Conservation (phyloP, 805 yeast species). For the Yarrowia yakushimensis region DNA sequence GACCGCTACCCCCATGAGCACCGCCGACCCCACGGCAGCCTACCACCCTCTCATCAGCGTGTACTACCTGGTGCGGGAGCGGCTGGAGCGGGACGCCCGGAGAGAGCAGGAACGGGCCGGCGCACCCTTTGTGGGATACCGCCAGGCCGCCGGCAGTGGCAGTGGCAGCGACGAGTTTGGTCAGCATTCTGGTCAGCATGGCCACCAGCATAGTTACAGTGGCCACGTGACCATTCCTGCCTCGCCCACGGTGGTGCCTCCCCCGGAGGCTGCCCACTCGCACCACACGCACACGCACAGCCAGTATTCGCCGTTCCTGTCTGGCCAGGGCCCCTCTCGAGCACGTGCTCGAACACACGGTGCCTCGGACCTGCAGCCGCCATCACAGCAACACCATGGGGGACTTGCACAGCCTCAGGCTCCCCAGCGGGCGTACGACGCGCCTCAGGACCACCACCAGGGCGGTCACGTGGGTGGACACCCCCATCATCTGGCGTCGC, state of each 20-base stretch:
- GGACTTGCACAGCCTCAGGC: not conserved
- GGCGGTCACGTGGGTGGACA: not conserved
- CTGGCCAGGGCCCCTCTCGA: slow-evolving; percentile 19
- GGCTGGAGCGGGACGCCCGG: slow-evolving; percentile 57
- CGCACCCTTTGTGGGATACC: not conserved
- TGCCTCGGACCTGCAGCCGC: not conserved
- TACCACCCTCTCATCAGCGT: slow-evolving; percentile 87
- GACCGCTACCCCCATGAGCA: slow-evolving; percentile 3
- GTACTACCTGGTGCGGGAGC: slow-evolving; percentile 81
- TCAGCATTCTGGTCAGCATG: not conserved
- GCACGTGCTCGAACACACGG: slow-evolving; percentile 9
- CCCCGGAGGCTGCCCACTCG: slow-evolving; percentile 20
- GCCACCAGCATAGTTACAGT: not conserved
- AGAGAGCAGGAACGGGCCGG: not conserved
- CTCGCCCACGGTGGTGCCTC: not conserved
- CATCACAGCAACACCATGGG: not conserved
- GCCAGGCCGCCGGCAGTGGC: not conserved
- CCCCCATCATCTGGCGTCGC: not conserved
- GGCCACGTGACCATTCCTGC: not conserved
- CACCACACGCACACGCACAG: slow-evolving; percentile 10
- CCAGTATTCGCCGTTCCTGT: slow-evolving; percentile 11
- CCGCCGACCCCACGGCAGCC: slow-evolving; percentile 71
- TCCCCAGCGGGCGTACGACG: slow-evolving; percentile 13
- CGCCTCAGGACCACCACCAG: slow-evolving; percentile 1
- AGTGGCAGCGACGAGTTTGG: not conserved